Evolutionary conservation across 305 asterid genomes (phyloP), one percentile per base, ranked within the genome.

Genomic region (Fraxinus platypoda): DNA sequence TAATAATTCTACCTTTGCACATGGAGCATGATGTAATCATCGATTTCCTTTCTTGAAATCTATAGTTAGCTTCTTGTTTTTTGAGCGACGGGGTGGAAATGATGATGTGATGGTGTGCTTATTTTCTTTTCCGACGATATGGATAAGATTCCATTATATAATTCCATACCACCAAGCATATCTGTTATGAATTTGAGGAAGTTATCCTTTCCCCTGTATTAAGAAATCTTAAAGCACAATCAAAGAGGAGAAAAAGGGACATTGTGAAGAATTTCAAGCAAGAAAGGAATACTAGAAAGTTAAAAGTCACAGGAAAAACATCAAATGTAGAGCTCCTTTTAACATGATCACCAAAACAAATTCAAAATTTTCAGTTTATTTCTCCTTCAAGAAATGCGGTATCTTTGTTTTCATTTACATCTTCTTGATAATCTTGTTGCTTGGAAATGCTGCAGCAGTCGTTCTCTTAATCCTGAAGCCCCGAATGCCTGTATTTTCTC

Each of bases 231-330:
- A n/a, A 82, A 79, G 81, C 37, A 31, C 79, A 80, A 62, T 68
- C 62, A 23, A 74, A 62, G 81, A 81, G 75, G 79, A n/a, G 15
- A 52, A 38, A 43, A 81, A 68, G 26, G 35, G 31, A 73, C 54
- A 78, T 28, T 49, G 59, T 70, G 54, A 68, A 81, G 75, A 72
- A 74, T 31, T 52, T 30, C 52, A 57, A 80, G 68, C 85, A 92
- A 90, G 96, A 79, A 92, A 93, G 90, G 94, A 80, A 91, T 88
- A 82, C 75, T 12, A 82, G 78, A 75, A 87, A 49, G 78, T 41
- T 78, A 37, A 80, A 87, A 64, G 78, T 62, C 86, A 85, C 28
- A 85, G 66, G 30, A 66, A 0, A 46, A 21, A 71, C 31, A 73
- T 77, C 85, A 75, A 71, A 85, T 82, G 86, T 82, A 13, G 49